Conservation (phyloP, 352 stramenopile species). For the Globisporangium takayamanum region DNA sequence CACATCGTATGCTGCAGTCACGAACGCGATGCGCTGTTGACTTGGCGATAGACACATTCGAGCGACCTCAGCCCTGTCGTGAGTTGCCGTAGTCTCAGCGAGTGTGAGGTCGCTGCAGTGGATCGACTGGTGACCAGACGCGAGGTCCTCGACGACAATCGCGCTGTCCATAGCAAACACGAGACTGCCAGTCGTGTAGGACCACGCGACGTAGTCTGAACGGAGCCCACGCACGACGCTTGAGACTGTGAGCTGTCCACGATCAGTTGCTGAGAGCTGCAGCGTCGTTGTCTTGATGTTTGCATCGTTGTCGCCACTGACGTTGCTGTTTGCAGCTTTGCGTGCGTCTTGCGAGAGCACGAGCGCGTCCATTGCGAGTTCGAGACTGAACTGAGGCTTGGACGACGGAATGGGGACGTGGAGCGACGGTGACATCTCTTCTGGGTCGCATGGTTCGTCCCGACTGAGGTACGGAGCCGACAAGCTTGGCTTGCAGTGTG, state of each 20-base stretch:
- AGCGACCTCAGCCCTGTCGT: constrained; percentile 15
- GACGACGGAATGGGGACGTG: constrained; percentile 14
- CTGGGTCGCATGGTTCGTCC: background rate
- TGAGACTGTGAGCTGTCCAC: constrained; percentile 4
- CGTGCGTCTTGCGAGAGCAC: constrained; percentile 7
- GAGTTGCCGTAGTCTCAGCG: background rate
- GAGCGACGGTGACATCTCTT: constrained; percentile 16
- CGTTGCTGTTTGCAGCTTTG: background rate
- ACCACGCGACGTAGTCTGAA: constrained; percentile 23
- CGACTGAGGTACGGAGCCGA: background rate
- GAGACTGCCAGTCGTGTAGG: constrained; percentile 24
- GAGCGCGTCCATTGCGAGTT: constrained; percentile 30
- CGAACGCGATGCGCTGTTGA: constrained; percentile 12
- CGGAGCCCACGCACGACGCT: constrained; percentile 7
- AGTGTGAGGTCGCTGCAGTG: background rate
- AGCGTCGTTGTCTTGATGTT: background rate
- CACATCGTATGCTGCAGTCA: constrained; percentile 19
- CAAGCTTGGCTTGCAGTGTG: background rate
- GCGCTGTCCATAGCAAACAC: constrained; percentile 15
- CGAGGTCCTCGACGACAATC: constrained; percentile 33
- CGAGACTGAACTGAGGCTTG: constrained; percentile 30
- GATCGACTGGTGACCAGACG: constrained; percentile 20
- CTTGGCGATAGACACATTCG: constrained; percentile 25
- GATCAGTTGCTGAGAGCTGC: constrained; percentile 1
- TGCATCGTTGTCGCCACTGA: background rate